Base-by-base conservation (phyloP, 2,329 filamentous ascomycete genomes). In the Plectosphaerella sp. region DNA sequence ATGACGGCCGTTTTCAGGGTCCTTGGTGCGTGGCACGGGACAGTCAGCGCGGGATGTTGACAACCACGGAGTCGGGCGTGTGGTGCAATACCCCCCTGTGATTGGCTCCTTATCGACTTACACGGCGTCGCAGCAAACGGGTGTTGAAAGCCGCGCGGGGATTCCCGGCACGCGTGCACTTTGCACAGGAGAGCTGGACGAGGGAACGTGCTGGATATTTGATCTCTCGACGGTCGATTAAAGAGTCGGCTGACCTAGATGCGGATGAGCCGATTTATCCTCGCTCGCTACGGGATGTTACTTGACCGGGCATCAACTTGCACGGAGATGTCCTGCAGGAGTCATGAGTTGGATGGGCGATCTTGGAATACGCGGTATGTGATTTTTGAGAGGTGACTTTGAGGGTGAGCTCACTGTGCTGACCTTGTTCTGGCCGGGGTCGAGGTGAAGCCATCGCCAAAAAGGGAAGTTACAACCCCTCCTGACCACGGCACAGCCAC, bases 401-500 rank as follows among this genome's bases (percentile, higher is more conserved):
- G 43, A 25, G 5, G 22, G 22, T 22, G 22, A 5, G 3, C 43
- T 45, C 20, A 22, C 15, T 22, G 14, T 1, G 41, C 4, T 14
- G 7, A 14, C 14, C 22, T 6, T 24, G 18, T n/a, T 18, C 20
- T 22, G 12, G 22, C 11, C 15, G 22, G 5, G 20, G 22, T 16
- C 24, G n/a, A 45, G 35, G 45, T 47, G 45, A 47, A 47, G 45
- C 45, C 45, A 47, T 33, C 45, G 35, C 45, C 25, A 45, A 15
- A 18, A 28, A 11, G 15, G n/a, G 43, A 25, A 8, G 11, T 33
- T 7, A 12, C 28, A 33, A 9, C 11, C 8, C 25, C 28, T 12
- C 8, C 28, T 33, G 28, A 33, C 28, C 28, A 7, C 28, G 8
- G 28, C 28, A 33, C 28, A 33, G 28, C 28, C 28, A 33, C 28